Evolutionary conservation across 371 early-diverging fungal genomes (phyloP), one percentile per base, ranked within the genome.

Genomic region (Mucor irregularis): DNA sequence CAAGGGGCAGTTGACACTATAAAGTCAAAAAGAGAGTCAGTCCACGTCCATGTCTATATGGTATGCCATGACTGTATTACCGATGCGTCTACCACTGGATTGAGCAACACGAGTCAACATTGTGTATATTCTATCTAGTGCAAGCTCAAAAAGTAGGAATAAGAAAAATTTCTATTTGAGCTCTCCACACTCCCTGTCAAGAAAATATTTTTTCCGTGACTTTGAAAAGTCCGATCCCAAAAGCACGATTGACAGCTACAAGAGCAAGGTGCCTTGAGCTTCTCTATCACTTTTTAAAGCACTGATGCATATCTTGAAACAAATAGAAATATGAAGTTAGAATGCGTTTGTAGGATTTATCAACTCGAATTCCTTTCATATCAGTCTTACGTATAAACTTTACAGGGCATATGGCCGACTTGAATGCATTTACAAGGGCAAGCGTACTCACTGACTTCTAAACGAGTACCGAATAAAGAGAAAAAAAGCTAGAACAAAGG

Each of bases 91-190:
- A 26, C 30, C 14, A 37, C 19, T 35, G 38, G 31, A 42, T 26
- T 56, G 56, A 34, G 33, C 33, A 38, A 59, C 44, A n/a, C 65
- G 65, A 46, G 49, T 52, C 31, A 65, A 65, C 65, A 65, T 65
- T 21, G 11, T 40, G 14, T n/a, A 35, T 8, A 9, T 25, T 25
- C 17, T 39, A 42, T 24, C n/a, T n/a, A n/a, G n/a, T n/a, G n/a
- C n/a, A n/a, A n/a, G n/a, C n/a, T n/a, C n/a, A n/a, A 24, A 9
- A 38, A 21, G 42, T 39, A 10, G 4, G 24, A 42, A 11, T 10
- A 42, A 6, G 24, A 17, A 42, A 42, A 42, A 42, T 7, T 11
- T 16, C 42, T 35, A 5, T 14, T 14, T 35, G n/a, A n/a, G n/a
- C 35, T 35, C 42, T 24, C 42, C 21, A 42, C 24, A 42, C 42